Base-by-base conservation (phyloP, 352 stramenopile species). In the Phytopythium vexans region DNA sequence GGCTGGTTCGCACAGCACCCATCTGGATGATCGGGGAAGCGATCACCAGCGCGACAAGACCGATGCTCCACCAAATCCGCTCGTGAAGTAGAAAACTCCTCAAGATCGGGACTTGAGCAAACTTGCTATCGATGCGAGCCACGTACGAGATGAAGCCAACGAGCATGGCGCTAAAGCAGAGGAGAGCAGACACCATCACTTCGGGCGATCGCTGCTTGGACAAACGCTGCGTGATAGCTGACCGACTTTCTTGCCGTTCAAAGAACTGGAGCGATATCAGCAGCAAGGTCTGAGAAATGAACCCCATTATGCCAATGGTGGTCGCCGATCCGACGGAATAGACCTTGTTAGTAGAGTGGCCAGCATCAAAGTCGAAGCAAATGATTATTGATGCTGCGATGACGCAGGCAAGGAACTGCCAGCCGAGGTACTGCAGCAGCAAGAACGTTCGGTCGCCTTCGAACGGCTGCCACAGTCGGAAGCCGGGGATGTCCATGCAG, bases 341-440 rank as follows among this genome's bases (percentile, higher is more conserved):
- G 39, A 43, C 6, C 10, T 16, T 56, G 33, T 56, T 62, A 0
- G 56, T 7, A 41, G 44, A 0, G n/a, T 38, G 4, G 33, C 51
- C 32, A 27, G 60, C 60, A 9, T 77, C 68, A 0, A 55, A 52
- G 16, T 57, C 55, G 6, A 61, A 63, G 27, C 52, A 68, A 6
- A 83, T 36, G 34, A 75, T 69, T 44, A 78, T 52, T 7, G 70
- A 66, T 0, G 70, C 72, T 1, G 63, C 62, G 8, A 83, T 49
- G 4, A 61, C 74, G n/a, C 60, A 68, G 15, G 64, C 72, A 12
- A 83, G 77, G 48, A 86, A 66, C 50, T 83, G 74, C 74, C 74
- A 86, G 10, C 74, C 74, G 12, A 86, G 45, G 39, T 83, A 86
- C 56, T 86, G 74, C 0, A 86, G 62, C n/a, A 86, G 54, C 49